These are phyloP conservation scores for Sclerotinia subarctica DNA, from an alignment of 2,329 filamentous ascomycete species.

Conservation along the genomic window DNA sequence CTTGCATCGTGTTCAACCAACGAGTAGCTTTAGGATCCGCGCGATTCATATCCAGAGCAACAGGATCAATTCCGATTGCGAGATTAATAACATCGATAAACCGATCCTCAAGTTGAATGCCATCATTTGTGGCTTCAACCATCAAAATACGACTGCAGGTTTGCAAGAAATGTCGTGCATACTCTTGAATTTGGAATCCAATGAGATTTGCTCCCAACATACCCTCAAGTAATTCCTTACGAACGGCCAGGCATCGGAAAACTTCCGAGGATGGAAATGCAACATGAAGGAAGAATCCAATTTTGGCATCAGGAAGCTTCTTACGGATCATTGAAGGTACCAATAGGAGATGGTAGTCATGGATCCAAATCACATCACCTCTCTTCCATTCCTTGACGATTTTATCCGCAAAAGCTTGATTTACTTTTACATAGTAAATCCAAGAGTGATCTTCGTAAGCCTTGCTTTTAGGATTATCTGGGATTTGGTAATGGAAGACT, in stretches of 20 bases:
- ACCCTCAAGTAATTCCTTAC: conserved; percentile 83
- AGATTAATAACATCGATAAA: conserved; percentile 86
- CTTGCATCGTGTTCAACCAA: conserved; percentile 77
- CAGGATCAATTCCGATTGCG: conserved; percentile 88
- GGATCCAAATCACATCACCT: conserved; percentile 89
- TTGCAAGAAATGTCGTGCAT: conserved; percentile 89
- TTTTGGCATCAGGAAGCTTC: conserved; percentile 87
- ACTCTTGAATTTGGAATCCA: conserved; percentile 91
- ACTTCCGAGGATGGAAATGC: conserved; percentile 96
- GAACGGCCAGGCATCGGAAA: conserved; percentile 84
- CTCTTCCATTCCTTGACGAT: conserved; percentile 91
- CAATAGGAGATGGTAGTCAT: conserved; percentile 90
- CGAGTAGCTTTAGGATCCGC: conserved; percentile 68
- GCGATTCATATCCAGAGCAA: conserved; percentile 68
- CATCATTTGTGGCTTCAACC: conserved; percentile 86
- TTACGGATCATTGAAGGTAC: conserved; percentile 87
- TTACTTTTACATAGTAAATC: conserved; percentile 89
- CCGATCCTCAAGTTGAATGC: conserved; percentile 85
- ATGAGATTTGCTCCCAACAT: conserved; percentile 91
- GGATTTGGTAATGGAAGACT: conserved; percentile 97
- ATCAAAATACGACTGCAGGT: conserved; percentile 88
- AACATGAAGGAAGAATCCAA: conserved; percentile 93
- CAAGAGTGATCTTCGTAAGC: conserved; percentile 97
- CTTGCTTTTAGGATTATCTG: conserved; percentile 97
- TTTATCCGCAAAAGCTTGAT: conserved; percentile 87